These are phyloP conservation scores for Rubus idaeus DNA, from an alignment of 306 rosid species.

Conservation along the genomic window DNA sequence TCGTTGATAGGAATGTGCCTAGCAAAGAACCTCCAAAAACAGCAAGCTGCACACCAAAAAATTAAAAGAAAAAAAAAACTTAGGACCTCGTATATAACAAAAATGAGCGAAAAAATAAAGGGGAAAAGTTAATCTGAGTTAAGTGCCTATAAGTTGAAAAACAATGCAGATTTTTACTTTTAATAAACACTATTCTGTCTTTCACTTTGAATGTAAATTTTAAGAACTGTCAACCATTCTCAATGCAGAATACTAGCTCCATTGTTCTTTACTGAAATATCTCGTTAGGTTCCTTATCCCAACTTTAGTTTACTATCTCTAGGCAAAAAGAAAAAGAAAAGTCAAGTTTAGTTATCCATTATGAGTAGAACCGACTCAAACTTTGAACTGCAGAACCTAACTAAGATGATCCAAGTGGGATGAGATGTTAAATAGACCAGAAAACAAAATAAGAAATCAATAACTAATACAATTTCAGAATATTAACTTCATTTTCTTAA, in stretches of 20 bases:
- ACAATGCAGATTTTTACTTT: background rate
- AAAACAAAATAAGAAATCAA: background rate
- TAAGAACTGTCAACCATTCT: background rate
- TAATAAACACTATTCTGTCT: background rate
- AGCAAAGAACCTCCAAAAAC: conserved; percentile 90
- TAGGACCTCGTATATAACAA: background rate
- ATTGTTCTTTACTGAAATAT: background rate
- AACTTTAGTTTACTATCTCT: background rate
- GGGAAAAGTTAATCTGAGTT: conserved; percentile 7
- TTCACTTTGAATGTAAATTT: background rate
- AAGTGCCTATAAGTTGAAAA: background rate
- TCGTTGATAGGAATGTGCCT: conserved; percentile 87
- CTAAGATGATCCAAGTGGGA: background rate
- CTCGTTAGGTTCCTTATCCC: background rate
- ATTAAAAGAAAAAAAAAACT: background rate
- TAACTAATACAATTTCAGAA: background rate
- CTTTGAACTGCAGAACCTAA: background rate
- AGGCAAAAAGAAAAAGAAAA: background rate
- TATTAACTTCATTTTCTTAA: background rate
- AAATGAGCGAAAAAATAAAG: conserved; percentile 16
- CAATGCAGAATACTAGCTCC: background rate
- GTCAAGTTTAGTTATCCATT: background rate
- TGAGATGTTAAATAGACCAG: background rate
- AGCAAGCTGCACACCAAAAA: conserved; percentile 64
- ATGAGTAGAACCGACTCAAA: background rate